A percentile compares a stretch with the other conserved stretches of the same genome.
Evolutionary conservation across 1,284 basidiomycete species (phyloP).

Genomic region (Cerioporus squamosus): DNA sequence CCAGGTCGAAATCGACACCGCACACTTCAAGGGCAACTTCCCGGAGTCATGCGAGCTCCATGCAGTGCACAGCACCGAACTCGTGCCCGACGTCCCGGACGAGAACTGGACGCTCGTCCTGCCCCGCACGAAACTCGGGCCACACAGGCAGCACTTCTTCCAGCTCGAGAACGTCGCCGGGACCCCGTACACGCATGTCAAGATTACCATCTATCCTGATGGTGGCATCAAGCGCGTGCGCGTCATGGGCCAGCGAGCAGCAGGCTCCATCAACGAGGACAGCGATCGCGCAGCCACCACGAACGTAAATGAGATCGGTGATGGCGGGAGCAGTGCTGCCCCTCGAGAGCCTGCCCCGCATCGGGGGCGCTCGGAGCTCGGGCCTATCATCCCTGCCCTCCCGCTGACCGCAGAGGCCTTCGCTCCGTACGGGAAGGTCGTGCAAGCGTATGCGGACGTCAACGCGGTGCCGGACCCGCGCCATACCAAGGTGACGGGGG

Average conservation of each 20-base stretch:
- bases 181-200: slow-evolving; percentile 80
- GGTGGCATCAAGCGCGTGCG: slow-evolving; percentile 95
- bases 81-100: slow-evolving; percentile 47
- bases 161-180: slow-evolving; percentile 70
- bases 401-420: slow-evolving; percentile 86
- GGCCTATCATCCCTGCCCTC: slow-evolving; percentile 61
- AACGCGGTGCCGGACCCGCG: slow-evolving; percentile 60
- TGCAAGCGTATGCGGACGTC: slow-evolving; percentile 80
- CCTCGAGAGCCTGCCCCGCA: not conserved
- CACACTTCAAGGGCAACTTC: slow-evolving; percentile 97
- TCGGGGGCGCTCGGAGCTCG: slow-evolving; percentile 12
- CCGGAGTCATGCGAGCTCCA: slow-evolving; percentile 89
- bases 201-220: slow-evolving; percentile 91
- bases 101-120: slow-evolving; percentile 78
- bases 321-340: slow-evolving; percentile 11
- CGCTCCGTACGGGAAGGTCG: slow-evolving; percentile 81
- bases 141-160: slow-evolving; percentile 91
- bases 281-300: slow-evolving; percentile 11
- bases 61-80: slow-evolving; percentile 55
- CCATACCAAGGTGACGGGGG: slow-evolving; percentile 72
- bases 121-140: slow-evolving; percentile 80
- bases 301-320: slow-evolving; percentile 2
- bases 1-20: slow-evolving; percentile 90
- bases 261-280: slow-evolving; percentile 8
- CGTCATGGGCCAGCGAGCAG: slow-evolving; percentile 66